Percentiles rank a stretch among this genome's conserved stretches.
Evolutionary conservation across 2,329 filamentous ascomycete species (phyloP).

Genomic region (Fusarium tjaetaba): DNA sequence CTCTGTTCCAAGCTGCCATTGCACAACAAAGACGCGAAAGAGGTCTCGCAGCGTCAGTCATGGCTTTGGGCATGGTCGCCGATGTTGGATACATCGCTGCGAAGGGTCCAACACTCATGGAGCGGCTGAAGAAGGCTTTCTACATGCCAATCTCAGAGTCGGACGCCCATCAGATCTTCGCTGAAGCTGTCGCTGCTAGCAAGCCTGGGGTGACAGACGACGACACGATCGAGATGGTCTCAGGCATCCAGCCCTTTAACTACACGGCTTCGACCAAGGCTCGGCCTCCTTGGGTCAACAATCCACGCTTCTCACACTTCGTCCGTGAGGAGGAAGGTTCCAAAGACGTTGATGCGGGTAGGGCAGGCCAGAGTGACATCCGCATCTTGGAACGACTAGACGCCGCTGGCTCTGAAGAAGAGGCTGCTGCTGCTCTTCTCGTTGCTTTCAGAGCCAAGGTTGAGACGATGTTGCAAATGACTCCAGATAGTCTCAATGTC

Average conservation of each 20-base stretch:
- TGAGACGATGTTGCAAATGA: constrained; percentile 3
- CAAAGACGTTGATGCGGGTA: neutral
- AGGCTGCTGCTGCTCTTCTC: neutral
- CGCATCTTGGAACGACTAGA: neutral
- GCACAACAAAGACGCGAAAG: neutral
- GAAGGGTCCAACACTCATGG: neutral
- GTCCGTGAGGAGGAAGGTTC: neutral
- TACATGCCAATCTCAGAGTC: constrained; percentile 1
- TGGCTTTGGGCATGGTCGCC: neutral
- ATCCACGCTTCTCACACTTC: constrained; percentile 1
- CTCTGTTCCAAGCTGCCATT: neutral
- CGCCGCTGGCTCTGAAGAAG: neutral
- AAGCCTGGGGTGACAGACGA: neutral
- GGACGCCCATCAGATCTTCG: neutral
- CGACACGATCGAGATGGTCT: neutral
- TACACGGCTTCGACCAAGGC: neutral
- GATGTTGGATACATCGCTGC: neutral
- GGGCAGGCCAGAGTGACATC: neutral
- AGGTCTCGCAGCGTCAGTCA: neutral
- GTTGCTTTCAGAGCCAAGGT: neutral
- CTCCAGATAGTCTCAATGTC: neutral
- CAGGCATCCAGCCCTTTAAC: neutral
- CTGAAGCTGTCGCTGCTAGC: neutral
- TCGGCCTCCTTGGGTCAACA: constrained; percentile 1
- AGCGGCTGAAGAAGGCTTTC: neutral